Conservation (phyloP, 768 basidiomycete species). For the Rhodotorula kratochvilovae region DNA sequence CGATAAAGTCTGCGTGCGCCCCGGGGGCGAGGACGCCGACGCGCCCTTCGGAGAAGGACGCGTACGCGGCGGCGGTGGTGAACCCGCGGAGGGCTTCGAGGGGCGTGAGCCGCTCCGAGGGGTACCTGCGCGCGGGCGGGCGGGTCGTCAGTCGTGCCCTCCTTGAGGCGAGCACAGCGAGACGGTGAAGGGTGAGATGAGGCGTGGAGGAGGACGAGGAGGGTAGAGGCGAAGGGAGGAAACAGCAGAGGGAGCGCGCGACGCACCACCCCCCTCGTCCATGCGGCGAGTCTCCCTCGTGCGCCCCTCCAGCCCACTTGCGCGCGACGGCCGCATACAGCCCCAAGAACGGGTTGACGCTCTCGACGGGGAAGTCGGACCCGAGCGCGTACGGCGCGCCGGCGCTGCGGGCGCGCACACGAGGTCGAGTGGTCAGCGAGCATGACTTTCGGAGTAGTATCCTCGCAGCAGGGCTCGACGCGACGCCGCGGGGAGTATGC, state of each 20-base stretch:
- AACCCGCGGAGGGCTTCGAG: conserved; percentile 72
- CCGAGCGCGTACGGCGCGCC: conserved; percentile 67
- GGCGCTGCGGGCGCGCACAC: conserved; percentile 34
- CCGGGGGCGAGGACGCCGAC: conserved; percentile 70
- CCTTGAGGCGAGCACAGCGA: not conserved
- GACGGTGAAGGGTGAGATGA: no score
- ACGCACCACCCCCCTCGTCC: conserved; percentile 75
- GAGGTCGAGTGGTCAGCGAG: conserved; percentile 32
- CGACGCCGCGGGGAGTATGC: no score
- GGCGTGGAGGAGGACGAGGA: no score
- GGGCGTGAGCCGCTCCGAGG: conserved; percentile 69
- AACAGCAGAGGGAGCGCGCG: not conserved
- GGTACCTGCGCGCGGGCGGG: conserved; percentile 56
- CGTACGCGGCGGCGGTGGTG: conserved; percentile 85
- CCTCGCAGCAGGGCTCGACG: no score
- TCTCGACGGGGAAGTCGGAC: conserved; percentile 90
- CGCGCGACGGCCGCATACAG: conserved; percentile 86
- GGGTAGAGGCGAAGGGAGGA: not conserved
- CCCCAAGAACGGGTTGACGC: conserved; percentile 78
- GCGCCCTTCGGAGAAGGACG: conserved; percentile 67
- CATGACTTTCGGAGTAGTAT: no score
- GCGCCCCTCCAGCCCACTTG: conserved; percentile 59
- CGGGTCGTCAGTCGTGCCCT: no score
- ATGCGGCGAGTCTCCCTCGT: conserved; percentile 60
- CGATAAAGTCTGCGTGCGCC: conserved; percentile 81